These are phyloP conservation scores for Coniochaeta ligniaria DNA, from an alignment of 2,329 filamentous ascomycete genomes.

Conservation along the genomic window DNA sequence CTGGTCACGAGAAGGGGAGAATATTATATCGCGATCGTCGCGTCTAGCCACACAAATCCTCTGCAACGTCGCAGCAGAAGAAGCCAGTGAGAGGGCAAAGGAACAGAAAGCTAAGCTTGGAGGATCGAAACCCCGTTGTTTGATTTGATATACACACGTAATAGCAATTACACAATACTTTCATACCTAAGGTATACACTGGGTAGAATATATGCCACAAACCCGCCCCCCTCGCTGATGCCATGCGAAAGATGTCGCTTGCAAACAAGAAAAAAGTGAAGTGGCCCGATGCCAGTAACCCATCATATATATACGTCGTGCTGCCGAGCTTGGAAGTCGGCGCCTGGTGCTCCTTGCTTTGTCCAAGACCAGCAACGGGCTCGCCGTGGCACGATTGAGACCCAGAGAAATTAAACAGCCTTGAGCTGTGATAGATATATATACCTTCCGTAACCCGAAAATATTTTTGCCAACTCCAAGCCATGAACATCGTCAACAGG, in stretches of 20 bases:
- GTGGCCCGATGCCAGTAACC: neutral
- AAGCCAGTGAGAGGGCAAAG: neutral
- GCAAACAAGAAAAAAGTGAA: neutral
- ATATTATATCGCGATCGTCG: neutral
- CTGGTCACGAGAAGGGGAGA: neutral
- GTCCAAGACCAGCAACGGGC: neutral
- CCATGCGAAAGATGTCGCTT: neutral
- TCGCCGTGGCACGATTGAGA: neutral
- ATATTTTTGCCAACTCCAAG: conserved; percentile 1
- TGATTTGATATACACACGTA: neutral
- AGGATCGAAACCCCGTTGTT: neutral
- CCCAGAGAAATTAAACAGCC: neutral
- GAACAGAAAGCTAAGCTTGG: neutral
- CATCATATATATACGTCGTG: neutral
- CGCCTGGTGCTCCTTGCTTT: neutral
- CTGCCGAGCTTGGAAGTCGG: neutral
- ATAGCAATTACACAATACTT: neutral
- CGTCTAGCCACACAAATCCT: neutral
- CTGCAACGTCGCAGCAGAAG: neutral
- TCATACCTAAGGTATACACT: neutral
- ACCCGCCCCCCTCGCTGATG: neutral
- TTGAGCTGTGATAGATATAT: neutral
- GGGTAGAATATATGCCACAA: neutral
- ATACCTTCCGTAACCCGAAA: neutral
- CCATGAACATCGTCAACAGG: conserved; percentile 2